Evolutionary conservation across 148 eudicot species (phyloP), one percentile per base, ranked within the genome.

Genomic region (Fagopyrum homotropicum): DNA sequence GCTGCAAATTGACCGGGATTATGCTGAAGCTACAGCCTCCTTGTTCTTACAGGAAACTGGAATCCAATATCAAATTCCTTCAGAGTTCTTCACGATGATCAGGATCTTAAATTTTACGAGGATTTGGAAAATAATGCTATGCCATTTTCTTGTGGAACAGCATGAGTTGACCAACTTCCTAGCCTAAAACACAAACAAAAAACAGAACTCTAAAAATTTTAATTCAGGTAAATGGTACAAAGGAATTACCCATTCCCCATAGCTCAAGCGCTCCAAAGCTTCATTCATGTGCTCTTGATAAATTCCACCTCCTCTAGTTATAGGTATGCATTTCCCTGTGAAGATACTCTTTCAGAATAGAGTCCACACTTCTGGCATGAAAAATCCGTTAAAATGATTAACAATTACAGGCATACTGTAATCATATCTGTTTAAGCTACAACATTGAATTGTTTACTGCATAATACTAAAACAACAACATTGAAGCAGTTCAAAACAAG

Each of bases 291-390:
- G 90, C 55, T 90, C 90, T 80, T 95, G 97, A 83, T 92, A 92
- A 45, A 95, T 88, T 72, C 99, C 99, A 76, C 89, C 99, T 30
- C 96, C 97, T 75, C 99, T 90, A 7, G 87, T 92, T 77, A 95
- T 87, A 45, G 99, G 99, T 81, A 95, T 95, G 77, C 99, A 95
- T 90, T 95, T 92, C 75, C 98, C 98, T 91, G 98, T 75, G 50
- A 79, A 78, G 76, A 81, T 61, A 75, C 70, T 80, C 72, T 45
- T 79, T 84, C 84, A 84, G 74, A 78, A 75, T 78, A 75, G 14
- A 79, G 55, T 49, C 57, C 63, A 64, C 50, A 74, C 82, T 82
- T 69, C 51, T 79, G 55, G 59, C 72, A 55, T 64, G 77, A 73
- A 72, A 75, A 82, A 68, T 69, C 49, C 69, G 72, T 56, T 66